Evolutionary conservation across 2,329 filamentous ascomycete species (phyloP).

Genomic region (Ceratocystis lukuohia): DNA sequence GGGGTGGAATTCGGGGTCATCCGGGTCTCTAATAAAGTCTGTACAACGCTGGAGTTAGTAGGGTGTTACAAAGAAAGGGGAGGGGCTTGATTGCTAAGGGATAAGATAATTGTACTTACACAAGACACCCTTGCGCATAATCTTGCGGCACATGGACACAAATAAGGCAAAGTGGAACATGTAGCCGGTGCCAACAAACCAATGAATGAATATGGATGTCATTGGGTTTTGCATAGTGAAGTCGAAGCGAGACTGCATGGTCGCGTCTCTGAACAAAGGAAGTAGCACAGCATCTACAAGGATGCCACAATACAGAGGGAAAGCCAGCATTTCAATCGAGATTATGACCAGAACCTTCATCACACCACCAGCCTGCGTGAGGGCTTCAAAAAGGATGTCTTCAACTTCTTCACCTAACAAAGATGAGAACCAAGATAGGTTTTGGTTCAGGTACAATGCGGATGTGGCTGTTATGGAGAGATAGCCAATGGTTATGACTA

Average conservation of each 20-base stretch:
- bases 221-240: conserved; percentile 71
- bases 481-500: conserved; percentile 72
- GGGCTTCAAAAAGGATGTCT: conserved; percentile 62
- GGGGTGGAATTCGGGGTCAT: conserved; percentile 95
- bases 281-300: conserved; percentile 79
- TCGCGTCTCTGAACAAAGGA: conserved; percentile 74
- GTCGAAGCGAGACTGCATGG: conserved; percentile 58
- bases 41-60: conserved; percentile 24
- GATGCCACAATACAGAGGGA: conserved; percentile 88
- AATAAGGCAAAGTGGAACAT: conserved; percentile 99
- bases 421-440: conserved; percentile 35
- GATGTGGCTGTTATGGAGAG: conserved; percentile 59
- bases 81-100: too few species aligned
- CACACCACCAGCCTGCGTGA: conserved; percentile 90
- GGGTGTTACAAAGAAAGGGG: neutral
- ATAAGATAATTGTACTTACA: conserved; percentile 42
- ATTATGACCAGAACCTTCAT: conserved; percentile 98
- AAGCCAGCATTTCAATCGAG: conserved; percentile 96
- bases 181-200: conserved; percentile 97
- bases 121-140: conserved; percentile 85
- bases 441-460: conserved; percentile 61
- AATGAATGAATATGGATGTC: conserved; percentile 91
- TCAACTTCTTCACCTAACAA: conserved; percentile 52
- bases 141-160: conserved; percentile 97
- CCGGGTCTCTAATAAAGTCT: conserved; percentile 96